Evolutionary conservation across 768 basidiomycete species (phyloP), one percentile per base, ranked within the genome.

Genomic region (Chalciporus chontae): DNA sequence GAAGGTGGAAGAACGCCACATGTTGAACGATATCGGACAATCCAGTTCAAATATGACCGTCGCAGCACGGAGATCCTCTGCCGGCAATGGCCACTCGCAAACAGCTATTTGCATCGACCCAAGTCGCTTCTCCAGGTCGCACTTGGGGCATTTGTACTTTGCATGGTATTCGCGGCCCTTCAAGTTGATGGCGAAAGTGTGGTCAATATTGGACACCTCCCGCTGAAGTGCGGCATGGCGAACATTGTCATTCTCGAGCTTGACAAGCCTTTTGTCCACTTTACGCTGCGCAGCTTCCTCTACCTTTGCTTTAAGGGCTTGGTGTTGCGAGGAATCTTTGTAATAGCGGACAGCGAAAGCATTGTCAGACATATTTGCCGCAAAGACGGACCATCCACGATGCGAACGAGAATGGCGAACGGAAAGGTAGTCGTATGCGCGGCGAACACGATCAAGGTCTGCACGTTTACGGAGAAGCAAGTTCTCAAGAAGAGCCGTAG

Each of bases 1-100:
- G 48, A 67, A 72, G 1, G 73, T 74, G 19, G 59, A 52, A 0
- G 57, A 59, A 43, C 76, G 64, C 76, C 76, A 77, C 26, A 69
- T 54, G 18, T 59, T 52, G 46, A 75, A 72, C 4, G 55, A 45
- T 5, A 47, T 18, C 3, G 76, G 76, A 37, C 65, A 65, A 13
- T 45, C 39, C 8, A 74, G 54, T 45, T 77, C 74, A 45, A 77
- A 77, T 1, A 77, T 60, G 5, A 66, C 58, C 0, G 57, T 36
- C 51, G 36, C 13, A 54, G 9, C 5, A 11, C 13, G 18, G 56
- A 37, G 2, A 48, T 36, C 34, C 7, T 36, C 34, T n/a, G 14
- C 34, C 34, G 34, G 34, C n/a, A 36, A 6, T n/a, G 34, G 34
- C 34, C 34, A 36, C 34, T 36, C 34, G 15, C 4, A 8, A 36